Evolutionary conservation across 176 grass and related monocot genomes (phyloP).

Genomic region (bread wheat (Triticum aestivum)): IWGSC_CS_RefSeq_v2.1 NC_057802.1:164918582-164919081

Average conservation of each 20-base stretch:
- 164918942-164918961: background rate
- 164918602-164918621: conserved; percentile 98
- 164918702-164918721: conserved; percentile 36
- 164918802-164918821: background rate
- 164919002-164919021: too few relatives aligned
- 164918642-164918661: conserved; percentile 30
- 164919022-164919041: too few relatives aligned
- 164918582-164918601: conserved; percentile 99
- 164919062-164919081: too few relatives aligned
- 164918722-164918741: conserved; percentile 24
- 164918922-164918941: background rate
- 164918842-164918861: background rate
- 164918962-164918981: background rate
- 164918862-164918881: background rate
- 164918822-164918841: conserved; percentile 40
- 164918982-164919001: too few relatives aligned
- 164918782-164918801: background rate
- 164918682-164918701: background rate
- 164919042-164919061: too few relatives aligned
- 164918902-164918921: background rate
- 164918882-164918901: background rate
- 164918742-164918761: background rate
- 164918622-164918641: conserved; percentile 57
- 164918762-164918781: background rate
- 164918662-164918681: conserved; percentile 24